Evolutionary conservation across 2,329 filamentous ascomycete genomes (phyloP), one percentile per base, ranked within the genome.

Genomic region (Fusarium xylarioides): DNA sequence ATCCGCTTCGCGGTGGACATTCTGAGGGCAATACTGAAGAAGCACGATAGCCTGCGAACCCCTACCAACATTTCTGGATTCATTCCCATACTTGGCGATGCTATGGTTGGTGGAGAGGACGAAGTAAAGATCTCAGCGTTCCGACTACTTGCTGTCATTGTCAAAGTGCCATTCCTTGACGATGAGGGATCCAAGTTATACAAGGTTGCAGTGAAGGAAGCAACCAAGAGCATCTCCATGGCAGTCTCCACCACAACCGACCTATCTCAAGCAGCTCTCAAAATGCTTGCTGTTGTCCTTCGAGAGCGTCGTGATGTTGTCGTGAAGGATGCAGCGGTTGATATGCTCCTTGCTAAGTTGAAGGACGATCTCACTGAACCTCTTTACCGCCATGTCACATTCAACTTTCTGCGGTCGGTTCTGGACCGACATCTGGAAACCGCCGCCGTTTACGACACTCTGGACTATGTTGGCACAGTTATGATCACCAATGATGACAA

Each of bases 401-500:
- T 99, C 85, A 97, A 94, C 78, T 98, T 99, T 82, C 84, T 99
- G 66, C 92, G 95, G 46, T 93, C 94, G 2, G 91, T 98, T 32
- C 89, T 99, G 79, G 92, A 93, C 59, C 90, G 95, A 23, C 95
- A 93, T 79, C 87, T 98, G 47, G 89, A 97, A 77, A 95, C 97
- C 12, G 92, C 95, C 0, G 89, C 92, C 46, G 91, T 99, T 35
- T 99, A 99, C 79, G 95, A 98, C 79, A 92, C 93, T 14, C 89
- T 98, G 71, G 96, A 99, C 80, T 91, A 95, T 77, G 92, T 97
- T 35, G 94, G 94, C 52, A 91, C 90, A 7, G 92, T 98, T 80
- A 98, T 98, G 95, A 93, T 99, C 63, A 97, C 93, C 49, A 98
- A 98, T 79, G 94, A 97, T 71, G 95, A 97, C 75, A 92, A 93